These are phyloP conservation scores for Penicillium lagena DNA, from an alignment of 495 filamentous ascomycete genomes.

Conservation along the genomic window DNA sequence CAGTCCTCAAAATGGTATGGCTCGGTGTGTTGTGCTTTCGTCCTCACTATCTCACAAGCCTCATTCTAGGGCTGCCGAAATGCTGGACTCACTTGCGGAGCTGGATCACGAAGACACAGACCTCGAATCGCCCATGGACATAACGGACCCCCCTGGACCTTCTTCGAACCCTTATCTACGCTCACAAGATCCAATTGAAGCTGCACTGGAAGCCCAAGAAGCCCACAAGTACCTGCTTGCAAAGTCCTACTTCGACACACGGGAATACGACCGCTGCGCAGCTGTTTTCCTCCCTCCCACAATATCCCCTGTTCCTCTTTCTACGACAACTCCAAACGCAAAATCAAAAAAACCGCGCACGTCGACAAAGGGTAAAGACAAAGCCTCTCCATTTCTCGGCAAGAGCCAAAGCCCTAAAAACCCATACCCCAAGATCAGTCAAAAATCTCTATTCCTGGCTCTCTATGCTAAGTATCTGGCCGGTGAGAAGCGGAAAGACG, in stretches of 20 bases:
- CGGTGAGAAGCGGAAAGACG: conserved; percentile 92
- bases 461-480: conserved; percentile 89
- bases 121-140: conserved; percentile 53
- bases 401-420: conserved; percentile 25
- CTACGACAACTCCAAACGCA: conserved; percentile 37
- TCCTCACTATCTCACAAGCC: too few species aligned
- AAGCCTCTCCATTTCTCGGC: conserved; percentile 28
- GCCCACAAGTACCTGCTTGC: conserved; percentile 79
- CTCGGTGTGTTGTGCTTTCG: too few species aligned
- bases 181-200: conserved; percentile 57
- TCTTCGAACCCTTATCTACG: conserved; percentile 42
- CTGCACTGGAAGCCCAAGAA: conserved; percentile 72
- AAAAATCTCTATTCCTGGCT: conserved; percentile 87
- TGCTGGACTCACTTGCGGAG: conserved; percentile 70
- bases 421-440: conserved; percentile 58
- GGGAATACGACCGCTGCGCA: conserved; percentile 91
- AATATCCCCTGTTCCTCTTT: conserved; percentile 54
- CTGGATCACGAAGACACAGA: conserved; percentile 47
- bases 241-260: conserved; percentile 92
- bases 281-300: conserved; percentile 78
- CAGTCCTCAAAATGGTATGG: conserved; percentile 92
- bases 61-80: conserved; percentile 77
- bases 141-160: conserved; percentile 22
- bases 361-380: conserved; percentile 51
- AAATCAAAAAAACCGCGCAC: conserved; percentile 31